Percentiles rank a stretch among this genome's conserved stretches.
Evolutionary conservation across 768 basidiomycete species (phyloP).

Genomic region (Lactarius deliciosus): DNA sequence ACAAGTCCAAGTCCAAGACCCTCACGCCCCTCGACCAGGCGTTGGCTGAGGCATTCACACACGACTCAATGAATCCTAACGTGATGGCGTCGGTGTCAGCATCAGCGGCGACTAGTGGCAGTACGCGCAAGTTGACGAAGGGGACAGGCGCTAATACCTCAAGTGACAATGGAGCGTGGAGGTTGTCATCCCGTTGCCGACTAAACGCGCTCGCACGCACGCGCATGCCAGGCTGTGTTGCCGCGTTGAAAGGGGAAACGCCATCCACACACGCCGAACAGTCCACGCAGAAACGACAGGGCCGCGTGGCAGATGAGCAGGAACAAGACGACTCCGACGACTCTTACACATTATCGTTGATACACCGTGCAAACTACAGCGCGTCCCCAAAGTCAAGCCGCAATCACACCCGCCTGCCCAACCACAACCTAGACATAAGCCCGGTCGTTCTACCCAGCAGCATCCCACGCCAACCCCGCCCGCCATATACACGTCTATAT

Average conservation of each 20-base stretch:
- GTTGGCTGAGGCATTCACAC: constrained; percentile 15
- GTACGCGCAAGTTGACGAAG: not conserved
- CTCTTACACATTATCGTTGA: not conserved
- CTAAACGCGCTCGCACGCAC: not conserved
- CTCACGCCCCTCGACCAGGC: constrained; percentile 5
- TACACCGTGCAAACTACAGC: not conserved
- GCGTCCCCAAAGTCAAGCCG: not conserved
- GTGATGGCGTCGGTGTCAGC: not conserved
- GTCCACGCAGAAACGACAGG: constrained; percentile 3
- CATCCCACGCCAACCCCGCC: not conserved
- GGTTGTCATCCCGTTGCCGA: not conserved
- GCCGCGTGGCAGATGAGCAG: not conserved
- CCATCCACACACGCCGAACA: not conserved
- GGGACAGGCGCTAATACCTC: not conserved
- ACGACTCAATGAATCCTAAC: constrained; percentile 15
- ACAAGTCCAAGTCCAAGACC: not conserved
- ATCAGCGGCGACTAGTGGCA: not conserved
- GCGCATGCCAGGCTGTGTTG: not conserved
- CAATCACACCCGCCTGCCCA: not conserved
- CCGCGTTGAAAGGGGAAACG: not conserved
- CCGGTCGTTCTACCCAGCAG: not conserved
- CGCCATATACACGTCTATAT: not conserved
- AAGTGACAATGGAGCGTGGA: not conserved
- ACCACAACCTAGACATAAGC: not conserved
- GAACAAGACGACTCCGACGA: not conserved